Conservation (phyloP, 305 asterid genomes). For the Fraxinus baroniana region DNA sequence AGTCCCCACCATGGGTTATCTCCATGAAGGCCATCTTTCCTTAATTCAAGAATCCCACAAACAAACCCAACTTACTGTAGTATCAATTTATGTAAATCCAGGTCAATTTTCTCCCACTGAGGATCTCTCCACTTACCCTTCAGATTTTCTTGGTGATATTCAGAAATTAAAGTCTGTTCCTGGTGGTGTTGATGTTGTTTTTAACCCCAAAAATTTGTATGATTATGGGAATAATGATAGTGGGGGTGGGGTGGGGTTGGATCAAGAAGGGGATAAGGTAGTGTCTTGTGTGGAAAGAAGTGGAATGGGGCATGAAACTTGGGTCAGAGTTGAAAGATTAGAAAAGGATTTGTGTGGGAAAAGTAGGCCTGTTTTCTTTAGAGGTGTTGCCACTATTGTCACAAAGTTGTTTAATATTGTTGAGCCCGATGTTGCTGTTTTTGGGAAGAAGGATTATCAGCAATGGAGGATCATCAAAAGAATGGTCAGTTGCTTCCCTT, state of each 20-base stretch:
- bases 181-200: slow-evolving; percentile 78
- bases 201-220: slow-evolving; percentile 70
- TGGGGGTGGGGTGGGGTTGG: slow-evolving; percentile 8
- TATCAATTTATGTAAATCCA: slow-evolving; percentile 85
- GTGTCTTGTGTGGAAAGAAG: slow-evolving; percentile 67
- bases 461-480: slow-evolving; percentile 79
- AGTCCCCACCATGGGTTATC: slow-evolving; percentile 95
- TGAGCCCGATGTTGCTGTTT: slow-evolving; percentile 91
- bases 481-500: slow-evolving; percentile 53
- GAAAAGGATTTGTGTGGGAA: slow-evolving; percentile 88
- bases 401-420: slow-evolving; percentile 82
- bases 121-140: slow-evolving; percentile 93
- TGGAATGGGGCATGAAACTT: slow-evolving; percentile 76
- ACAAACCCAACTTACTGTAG: slow-evolving; percentile 57
- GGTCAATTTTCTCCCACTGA: slow-evolving; percentile 91
- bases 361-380: slow-evolving; percentile 82
- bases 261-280: slow-evolving; percentile 30
- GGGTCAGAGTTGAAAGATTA: slow-evolving; percentile 78
- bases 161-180: slow-evolving; percentile 48
- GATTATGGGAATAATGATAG: slow-evolving; percentile 43
- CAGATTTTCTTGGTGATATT: slow-evolving; percentile 77
- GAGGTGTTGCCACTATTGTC: slow-evolving; percentile 92
- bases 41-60: slow-evolving; percentile 59
- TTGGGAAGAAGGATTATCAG: slow-evolving; percentile 98
- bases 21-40: slow-evolving; percentile 89